Evolutionary conservation across 305 asterid species (phyloP), one percentile per base, ranked within the genome.

Genomic region (Fraxinus albicans): DNA sequence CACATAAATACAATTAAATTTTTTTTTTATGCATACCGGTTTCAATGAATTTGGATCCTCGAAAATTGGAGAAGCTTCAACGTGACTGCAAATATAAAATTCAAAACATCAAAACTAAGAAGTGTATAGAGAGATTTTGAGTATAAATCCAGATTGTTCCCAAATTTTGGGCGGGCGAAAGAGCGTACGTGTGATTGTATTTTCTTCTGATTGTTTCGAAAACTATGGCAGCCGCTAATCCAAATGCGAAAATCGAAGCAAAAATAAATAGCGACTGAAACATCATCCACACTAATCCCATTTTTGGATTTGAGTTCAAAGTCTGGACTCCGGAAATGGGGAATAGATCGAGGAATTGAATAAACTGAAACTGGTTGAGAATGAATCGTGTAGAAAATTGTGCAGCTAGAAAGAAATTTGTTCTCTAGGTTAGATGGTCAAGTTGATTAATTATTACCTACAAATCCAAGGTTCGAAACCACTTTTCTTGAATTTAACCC

Each of bases 11-110:
- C 70, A 38, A 9, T 15, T 67, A 80, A 79, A 40, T 25, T 25
- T 29, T 50, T 0, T 75, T 60, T 19, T 31, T 36, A 82, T 40
- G 76, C 70, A 6, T 80, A 96, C 98, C 88, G 87, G 88, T 55
- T 90, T 92, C 88, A 95, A 86, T 9, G 99, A 96, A 91, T 89
- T 94, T n/a, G 99, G 99, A 90, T 96, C 99, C 88, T 95, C 97
- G 81, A 96, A 87, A 0, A 90, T 74, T 9, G 99, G 97, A 83
- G 95, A 86, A 73, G 92, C 94, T 83, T 93, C 97, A 87, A 92
- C 87, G 80, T 96, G 97, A 69, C 95, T 91, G 87, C 91, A 87
- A 81, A 73, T 65, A 44, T 8, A 74, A 42, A 25, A 83, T 12
- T 74, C 8, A 73, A 77, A 55, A 60, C 15, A 73, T 75, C 21